These are phyloP conservation scores for Pogostemon cablin DNA, from an alignment of 257 asterid species.

Conservation along the genomic window DNA sequence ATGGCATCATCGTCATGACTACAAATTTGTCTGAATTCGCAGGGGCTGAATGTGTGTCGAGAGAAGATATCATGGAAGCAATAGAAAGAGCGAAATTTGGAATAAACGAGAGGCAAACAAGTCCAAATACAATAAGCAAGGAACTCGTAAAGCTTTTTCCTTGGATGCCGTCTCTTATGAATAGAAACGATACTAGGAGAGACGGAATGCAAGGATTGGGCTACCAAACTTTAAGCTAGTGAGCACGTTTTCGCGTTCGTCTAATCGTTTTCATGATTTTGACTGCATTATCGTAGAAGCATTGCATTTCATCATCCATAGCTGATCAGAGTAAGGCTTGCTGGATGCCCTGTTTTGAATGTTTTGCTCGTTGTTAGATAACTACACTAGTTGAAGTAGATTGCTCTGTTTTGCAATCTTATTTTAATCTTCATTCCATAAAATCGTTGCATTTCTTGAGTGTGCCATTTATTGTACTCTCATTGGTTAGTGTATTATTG, in stretches of 20 bases:
- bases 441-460: no score
- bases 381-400: no score
- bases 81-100: conserved; percentile 92
- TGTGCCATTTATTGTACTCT: no score
- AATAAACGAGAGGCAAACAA: conserved; percentile 56
- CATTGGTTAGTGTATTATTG: no score
- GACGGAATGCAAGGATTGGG: conserved; percentile 62
- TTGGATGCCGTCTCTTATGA: conserved; percentile 82
- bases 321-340: conserved; percentile 10
- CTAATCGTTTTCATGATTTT: conserved; percentile 5
- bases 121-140: conserved; percentile 53
- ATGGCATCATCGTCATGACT: not conserved
- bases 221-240: conserved; percentile 77
- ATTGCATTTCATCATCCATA: conserved; percentile 11
- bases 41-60: conserved; percentile 79
- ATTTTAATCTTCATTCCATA: no score
- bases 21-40: conserved; percentile 22
- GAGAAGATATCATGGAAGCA: conserved; percentile 96
- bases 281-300: conserved; percentile 25
- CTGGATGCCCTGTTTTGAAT: no score
- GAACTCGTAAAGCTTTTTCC: conserved; percentile 83
- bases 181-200: conserved; percentile 47
- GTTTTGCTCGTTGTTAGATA: no score
- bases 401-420: no score
- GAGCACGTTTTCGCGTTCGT: not conserved